A percentile compares a stretch with the other conserved stretches of the same genome.
Conservation (phyloP, 2,329 filamentous ascomycete species). For the Calonectria honghensis region DNA sequence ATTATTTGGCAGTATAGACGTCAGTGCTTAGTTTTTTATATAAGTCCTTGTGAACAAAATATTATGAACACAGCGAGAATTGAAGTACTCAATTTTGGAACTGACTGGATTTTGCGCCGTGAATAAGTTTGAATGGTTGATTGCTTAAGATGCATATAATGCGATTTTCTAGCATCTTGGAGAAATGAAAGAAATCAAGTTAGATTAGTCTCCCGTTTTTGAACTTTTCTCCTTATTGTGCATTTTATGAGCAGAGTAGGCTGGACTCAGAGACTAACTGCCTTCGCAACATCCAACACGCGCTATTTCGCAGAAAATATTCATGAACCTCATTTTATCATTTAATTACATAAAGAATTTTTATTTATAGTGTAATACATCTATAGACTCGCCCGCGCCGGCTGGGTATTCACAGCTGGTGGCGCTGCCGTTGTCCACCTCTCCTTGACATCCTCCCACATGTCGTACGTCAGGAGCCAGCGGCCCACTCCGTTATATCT, state of each 20-base stretch:
- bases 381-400: slow-evolving; percentile 42
- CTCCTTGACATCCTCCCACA: slow-evolving; percentile 61
- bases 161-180: too few relatives aligned
- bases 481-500: slow-evolving; percentile 62
- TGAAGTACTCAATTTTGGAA: not conserved
- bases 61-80: not conserved
- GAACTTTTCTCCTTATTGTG: not conserved
- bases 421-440: slow-evolving; percentile 52
- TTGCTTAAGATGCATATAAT: too few relatives aligned
- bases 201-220: not conserved
- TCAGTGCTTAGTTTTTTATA: slow-evolving; percentile 2
- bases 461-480: slow-evolving; percentile 64
- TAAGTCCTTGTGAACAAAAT: slow-evolving; percentile 9
- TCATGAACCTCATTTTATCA: not conserved
- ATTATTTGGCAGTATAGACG: slow-evolving; percentile 24
- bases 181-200: not conserved
- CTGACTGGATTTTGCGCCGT: not conserved
- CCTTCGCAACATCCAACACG: not conserved
- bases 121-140: not conserved
- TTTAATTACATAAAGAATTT: not conserved
- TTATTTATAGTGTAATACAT: slow-evolving; percentile 3
- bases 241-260: not conserved
- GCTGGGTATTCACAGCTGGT: not conserved
- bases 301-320: not conserved
- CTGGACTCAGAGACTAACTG: too few relatives aligned